A percentile compares a stretch with the other conserved stretches of the same genome.
These are phyloP conservation scores for Terfezia boudieri DNA, from an alignment of 495 filamentous ascomycete genomes.

Conservation along the genomic window DNA sequence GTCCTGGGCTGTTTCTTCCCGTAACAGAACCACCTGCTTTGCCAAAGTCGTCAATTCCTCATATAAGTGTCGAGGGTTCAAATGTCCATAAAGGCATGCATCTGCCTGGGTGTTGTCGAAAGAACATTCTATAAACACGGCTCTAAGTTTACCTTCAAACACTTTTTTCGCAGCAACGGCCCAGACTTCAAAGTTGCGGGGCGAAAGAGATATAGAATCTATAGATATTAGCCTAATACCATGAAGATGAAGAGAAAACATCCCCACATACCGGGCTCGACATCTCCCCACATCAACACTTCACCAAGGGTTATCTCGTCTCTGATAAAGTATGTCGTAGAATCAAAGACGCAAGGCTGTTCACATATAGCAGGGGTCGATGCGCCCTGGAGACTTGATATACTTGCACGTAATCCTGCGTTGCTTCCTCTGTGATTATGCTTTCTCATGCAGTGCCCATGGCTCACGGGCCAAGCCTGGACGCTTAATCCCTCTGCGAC, in stretches of 20 bases:
- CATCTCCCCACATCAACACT: slow-evolving; percentile 82
- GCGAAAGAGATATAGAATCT: slow-evolving; percentile 56
- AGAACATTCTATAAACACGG: slow-evolving; percentile 87
- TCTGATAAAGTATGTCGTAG: slow-evolving; percentile 77
- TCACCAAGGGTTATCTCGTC: slow-evolving; percentile 44
- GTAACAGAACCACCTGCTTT: slow-evolving; percentile 31
- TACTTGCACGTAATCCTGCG: slow-evolving; percentile 17
- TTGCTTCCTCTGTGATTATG: slow-evolving; percentile 37
- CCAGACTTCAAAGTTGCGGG: slow-evolving; percentile 67
- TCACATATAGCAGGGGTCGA: slow-evolving; percentile 1
- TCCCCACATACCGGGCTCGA: slow-evolving; percentile 40
- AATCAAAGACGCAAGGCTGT: slow-evolving; percentile 45
- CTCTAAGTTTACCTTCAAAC: slow-evolving; percentile 38
- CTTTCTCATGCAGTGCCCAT: slow-evolving; percentile 63
- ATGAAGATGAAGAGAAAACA: slow-evolving; percentile 3
- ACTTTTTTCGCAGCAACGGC: slow-evolving; percentile 66
- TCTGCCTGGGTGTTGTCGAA: slow-evolving; percentile 59
- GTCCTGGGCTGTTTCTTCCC: slow-evolving; percentile 10
- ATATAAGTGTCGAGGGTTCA: slow-evolving; percentile 59
- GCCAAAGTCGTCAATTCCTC: slow-evolving; percentile 56
- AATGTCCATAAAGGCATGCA: slow-evolving; percentile 62
- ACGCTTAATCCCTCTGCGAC: slow-evolving; percentile 61
- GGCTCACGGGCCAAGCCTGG: slow-evolving; percentile 57
- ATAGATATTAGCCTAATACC: neutral
- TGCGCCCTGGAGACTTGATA: neutral